These are phyloP conservation scores for Alternaria arbusti DNA, from an alignment of 2,329 filamentous ascomycete genomes.

Conservation along the genomic window DNA sequence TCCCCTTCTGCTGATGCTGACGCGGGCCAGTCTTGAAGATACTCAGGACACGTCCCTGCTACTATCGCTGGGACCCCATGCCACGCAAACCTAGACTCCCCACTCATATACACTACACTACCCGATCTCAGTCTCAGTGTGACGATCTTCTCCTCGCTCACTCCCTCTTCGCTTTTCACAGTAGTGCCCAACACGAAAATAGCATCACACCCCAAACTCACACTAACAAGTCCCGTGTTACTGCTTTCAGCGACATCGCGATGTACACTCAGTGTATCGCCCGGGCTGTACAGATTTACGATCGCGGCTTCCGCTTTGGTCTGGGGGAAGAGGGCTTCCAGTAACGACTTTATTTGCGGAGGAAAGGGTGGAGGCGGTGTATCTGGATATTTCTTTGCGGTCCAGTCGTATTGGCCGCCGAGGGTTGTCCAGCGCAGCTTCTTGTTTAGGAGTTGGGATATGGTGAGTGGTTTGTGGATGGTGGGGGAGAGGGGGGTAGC, in stretches of 20 bases:
- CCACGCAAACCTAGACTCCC: conserved; percentile 85
- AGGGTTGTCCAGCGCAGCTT: conserved; percentile 94
- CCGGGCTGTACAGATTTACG: conserved; percentile 88
- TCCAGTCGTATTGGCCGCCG: conserved; percentile 97
- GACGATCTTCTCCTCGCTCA: conserved; percentile 23
- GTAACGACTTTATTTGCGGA: not conserved
- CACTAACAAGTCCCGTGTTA: conserved; percentile 77
- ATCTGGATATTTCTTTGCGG: conserved; percentile 78
- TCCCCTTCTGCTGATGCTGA: conserved; percentile 45
- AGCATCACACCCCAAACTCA: conserved; percentile 89
- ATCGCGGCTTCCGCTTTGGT: conserved; percentile 89
- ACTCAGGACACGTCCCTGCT: conserved; percentile 76
- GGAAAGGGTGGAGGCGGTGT: conserved; percentile 76
- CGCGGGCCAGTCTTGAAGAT: conserved; percentile 76
- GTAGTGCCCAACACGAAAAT: conserved; percentile 74
- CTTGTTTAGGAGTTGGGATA: conserved; percentile 74
- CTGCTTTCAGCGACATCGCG: conserved; percentile 90
- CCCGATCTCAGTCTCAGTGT: conserved; percentile 70
- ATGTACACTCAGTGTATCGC: conserved; percentile 90
- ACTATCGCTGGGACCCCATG: conserved; percentile 92
- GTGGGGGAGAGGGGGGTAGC: conserved; percentile 69
- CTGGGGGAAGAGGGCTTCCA: conserved; percentile 74
- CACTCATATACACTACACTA: conserved; percentile 89
- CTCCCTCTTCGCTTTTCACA: fast-evolving
- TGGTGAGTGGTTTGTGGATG: conserved; percentile 76